Conservation (phyloP, 306 rosid species). For the Heteromeles arbutifolia region DNA sequence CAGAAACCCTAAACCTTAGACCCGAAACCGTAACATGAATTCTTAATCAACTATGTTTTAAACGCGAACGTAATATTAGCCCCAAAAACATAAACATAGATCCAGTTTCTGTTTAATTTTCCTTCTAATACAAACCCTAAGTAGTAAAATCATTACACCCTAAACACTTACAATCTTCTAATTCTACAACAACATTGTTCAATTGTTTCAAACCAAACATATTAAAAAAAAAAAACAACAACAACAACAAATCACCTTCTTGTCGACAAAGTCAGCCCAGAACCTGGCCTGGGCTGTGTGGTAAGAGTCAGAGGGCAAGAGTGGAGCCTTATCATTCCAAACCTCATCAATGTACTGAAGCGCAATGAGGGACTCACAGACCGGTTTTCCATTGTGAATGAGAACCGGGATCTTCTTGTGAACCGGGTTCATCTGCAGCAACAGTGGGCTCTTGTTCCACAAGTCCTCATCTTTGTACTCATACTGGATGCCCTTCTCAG, state of each 20-base stretch:
- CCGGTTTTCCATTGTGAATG: slow-evolving; percentile 44
- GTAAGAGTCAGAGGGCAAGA: slow-evolving; percentile 36
- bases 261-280: slow-evolving; percentile 41
- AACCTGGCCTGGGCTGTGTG: slow-evolving; percentile 37
- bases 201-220: neutral
- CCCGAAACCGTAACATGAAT: neutral
- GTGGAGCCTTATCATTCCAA: slow-evolving; percentile 22
- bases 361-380: slow-evolving; percentile 36
- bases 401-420: slow-evolving; percentile 54
- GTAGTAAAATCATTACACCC: neutral
- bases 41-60: neutral
- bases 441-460: slow-evolving; percentile 36
- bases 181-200: too few relatives aligned
- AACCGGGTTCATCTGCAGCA: slow-evolving; percentile 49
- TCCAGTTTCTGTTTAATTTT: neutral
- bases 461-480: slow-evolving; percentile 29
- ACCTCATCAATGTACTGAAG: slow-evolving; percentile 40
- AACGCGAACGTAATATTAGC: neutral
- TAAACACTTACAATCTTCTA: neutral
- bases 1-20: neutral
- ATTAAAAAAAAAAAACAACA: neutral
- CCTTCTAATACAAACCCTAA: neutral
- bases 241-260: slow-evolving; percentile 29
- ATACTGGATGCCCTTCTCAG: slow-evolving; percentile 31
- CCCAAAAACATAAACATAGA: neutral